Conservation (phyloP, 169 alveolate genomes). For the Cryptosporidium canis region DNA sequence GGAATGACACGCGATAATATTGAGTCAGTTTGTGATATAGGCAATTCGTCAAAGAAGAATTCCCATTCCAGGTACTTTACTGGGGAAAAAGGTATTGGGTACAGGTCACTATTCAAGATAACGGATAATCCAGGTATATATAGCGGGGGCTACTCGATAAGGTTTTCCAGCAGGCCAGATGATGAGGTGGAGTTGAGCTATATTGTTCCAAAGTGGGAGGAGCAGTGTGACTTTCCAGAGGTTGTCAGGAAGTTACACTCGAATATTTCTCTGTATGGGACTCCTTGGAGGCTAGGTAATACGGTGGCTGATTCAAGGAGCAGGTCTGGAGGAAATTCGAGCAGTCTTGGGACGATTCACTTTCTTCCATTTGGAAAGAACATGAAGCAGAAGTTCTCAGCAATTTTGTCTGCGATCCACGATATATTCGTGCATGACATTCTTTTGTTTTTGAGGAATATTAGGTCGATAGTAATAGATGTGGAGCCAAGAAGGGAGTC, state of each 20-base stretch:
- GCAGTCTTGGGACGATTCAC: slow-evolving; percentile 29
- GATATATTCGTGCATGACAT: slow-evolving; percentile 53
- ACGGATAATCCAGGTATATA: slow-evolving; percentile 55
- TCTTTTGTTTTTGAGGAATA: slow-evolving; percentile 51
- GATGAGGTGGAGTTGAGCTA: slow-evolving; percentile 50
- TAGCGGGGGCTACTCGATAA: slow-evolving; percentile 56
- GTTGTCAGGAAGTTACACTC: slow-evolving; percentile 13
- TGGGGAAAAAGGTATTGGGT: slow-evolving; percentile 71
- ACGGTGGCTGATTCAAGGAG: neutral
- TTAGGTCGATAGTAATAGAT: slow-evolving; percentile 48
- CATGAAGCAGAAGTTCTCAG: slow-evolving; percentile 12
- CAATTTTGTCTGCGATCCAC: slow-evolving; percentile 59
- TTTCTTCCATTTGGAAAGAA: slow-evolving; percentile 48
- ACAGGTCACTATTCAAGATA: slow-evolving; percentile 42
- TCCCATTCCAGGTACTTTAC: slow-evolving; percentile 33
- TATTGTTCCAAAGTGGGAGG: slow-evolving; percentile 69
- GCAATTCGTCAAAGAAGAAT: slow-evolving; percentile 71
- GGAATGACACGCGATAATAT: slow-evolving; percentile 76
- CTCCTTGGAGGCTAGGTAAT: slow-evolving; percentile 31
- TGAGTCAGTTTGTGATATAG: slow-evolving; percentile 77
- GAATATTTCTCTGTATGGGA: slow-evolving; percentile 25
- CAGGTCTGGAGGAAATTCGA: neutral
- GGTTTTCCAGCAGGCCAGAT: slow-evolving; percentile 54
- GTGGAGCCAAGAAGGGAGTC: slow-evolving; percentile 65
- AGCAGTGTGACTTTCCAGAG: slow-evolving; percentile 32